Percentiles rank a stretch among this genome's conserved stretches.
Evolutionary conservation across 2,329 filamentous ascomycete genomes (phyloP).

Genomic region (Chrysosporium keratinophilum): DNA sequence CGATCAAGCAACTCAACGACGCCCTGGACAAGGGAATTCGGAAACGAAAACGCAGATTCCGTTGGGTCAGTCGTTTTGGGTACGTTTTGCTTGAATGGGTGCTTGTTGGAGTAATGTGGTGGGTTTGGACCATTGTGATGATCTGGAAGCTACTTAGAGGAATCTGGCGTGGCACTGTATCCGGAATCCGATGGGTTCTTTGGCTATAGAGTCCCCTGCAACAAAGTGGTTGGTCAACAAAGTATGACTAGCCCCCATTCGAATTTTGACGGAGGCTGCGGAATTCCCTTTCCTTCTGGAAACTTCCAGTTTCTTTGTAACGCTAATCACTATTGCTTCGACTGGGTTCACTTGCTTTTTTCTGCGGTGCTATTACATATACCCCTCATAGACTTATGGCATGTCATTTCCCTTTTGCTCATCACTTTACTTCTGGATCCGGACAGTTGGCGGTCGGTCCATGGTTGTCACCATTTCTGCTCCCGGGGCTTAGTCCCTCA

Average conservation of each 20-base stretch:
- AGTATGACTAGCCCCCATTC: not conserved
- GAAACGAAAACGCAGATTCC: conserved; percentile 61
- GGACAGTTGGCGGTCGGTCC: no score
- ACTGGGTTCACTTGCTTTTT: not conserved
- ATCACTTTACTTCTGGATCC: no score
- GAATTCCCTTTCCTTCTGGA: not conserved
- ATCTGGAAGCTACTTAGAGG: conserved; percentile 57
- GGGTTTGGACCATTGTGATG: conserved; percentile 81
- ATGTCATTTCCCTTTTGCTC: no score
- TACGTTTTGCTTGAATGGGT: conserved; percentile 82
- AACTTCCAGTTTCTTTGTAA: not conserved
- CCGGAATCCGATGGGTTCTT: conserved; percentile 65
- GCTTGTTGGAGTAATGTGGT: conserved; percentile 85
- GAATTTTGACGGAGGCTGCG: not conserved
- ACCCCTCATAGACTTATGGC: not conserved
- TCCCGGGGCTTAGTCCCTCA: no score
- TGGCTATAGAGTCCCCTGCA: conserved; percentile 51
- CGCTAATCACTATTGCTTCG: not conserved
- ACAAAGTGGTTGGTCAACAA: not conserved
- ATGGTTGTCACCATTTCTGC: no score
- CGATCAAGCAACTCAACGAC: conserved; percentile 71
- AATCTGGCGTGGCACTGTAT: conserved; percentile 49
- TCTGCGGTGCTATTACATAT: not conserved
- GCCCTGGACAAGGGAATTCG: conserved; percentile 59
- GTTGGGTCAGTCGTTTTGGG: conserved; percentile 63